Percentiles rank a stretch among this genome's conserved stretches.
Conservation (phyloP, 2,329 filamentous ascomycete genomes). For the Fusarium proliferatum region DNA sequence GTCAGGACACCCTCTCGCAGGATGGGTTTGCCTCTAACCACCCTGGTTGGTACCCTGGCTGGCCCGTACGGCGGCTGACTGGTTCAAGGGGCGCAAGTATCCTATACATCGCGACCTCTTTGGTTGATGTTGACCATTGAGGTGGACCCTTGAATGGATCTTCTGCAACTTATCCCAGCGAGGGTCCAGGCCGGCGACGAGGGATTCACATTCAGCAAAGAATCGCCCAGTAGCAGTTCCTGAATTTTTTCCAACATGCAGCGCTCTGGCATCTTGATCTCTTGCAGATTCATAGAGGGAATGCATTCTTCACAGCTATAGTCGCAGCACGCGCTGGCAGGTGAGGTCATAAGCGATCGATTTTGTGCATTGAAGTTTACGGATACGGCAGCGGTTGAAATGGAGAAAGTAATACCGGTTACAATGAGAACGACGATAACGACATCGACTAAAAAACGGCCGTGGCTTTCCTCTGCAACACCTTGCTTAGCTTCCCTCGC, state of each 20-base stretch:
- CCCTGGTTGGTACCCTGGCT: slow-evolving; percentile 43
- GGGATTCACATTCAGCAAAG: slow-evolving; percentile 15
- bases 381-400: slow-evolving; percentile 9
- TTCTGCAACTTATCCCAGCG: slow-evolving; percentile 38
- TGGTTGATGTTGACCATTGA: slow-evolving; percentile 17
- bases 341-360: slow-evolving; percentile 9
- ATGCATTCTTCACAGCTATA: slow-evolving; percentile 2
- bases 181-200: slow-evolving; percentile 32
- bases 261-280: slow-evolving; percentile 19
- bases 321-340: neutral
- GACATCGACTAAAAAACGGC: slow-evolving; percentile 29
- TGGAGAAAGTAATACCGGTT: slow-evolving; percentile 17
- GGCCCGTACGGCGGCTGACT: slow-evolving; percentile 40
- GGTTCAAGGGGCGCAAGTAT: slow-evolving; percentile 36
- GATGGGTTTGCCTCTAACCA: slow-evolving; percentile 24
- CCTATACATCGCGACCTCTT: slow-evolving; percentile 33
- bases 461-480: slow-evolving; percentile 20
- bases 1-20: slow-evolving; percentile 31
- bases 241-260: slow-evolving; percentile 34
- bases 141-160: slow-evolving; percentile 33
- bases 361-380: slow-evolving; percentile 14
- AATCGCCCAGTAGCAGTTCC: slow-evolving; percentile 40
- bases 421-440: slow-evolving; percentile 24
- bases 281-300: slow-evolving; percentile 4
- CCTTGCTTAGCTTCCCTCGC: slow-evolving; percentile 34